Evolutionary conservation across 2,329 filamentous ascomycete genomes (phyloP), one percentile per base, ranked within the genome.

Genomic region (Didymella exigua): DNA sequence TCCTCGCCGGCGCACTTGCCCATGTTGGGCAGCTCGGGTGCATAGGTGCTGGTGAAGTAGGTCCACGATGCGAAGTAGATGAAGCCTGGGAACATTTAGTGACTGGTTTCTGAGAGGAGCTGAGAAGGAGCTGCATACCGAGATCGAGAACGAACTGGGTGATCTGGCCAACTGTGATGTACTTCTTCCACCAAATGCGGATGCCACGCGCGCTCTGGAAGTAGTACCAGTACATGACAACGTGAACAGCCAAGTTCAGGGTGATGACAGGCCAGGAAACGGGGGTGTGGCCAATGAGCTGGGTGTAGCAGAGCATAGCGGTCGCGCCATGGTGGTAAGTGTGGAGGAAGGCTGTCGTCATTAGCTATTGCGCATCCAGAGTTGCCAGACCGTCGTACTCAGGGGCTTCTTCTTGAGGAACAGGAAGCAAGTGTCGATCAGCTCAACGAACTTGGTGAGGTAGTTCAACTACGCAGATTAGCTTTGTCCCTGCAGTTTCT

Each of bases 201-300:
- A 98, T 86, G 67, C 95, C 95, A 68, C 93, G 92, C 50, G 93
- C 93, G 73, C 91, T 93, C 84, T 98, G 93, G 88, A 98, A 98
- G 86, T 98, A 98, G 87, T 98, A 98, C 93, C 93, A 97, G 88
- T 98, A 98, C 93, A 98, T 98, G 75, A 97, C 90, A 55, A 98
- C 93, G 80, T 98, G 93, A 50, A 98, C 93, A 61, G 86, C 86
- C 73, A 98, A 81, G 84, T 98, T 98, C 69, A 98, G 86, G 49
- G 86, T 89, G 75, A 98, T 98, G 60, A 89, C 88, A 51, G 96
- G 91, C 93, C 93, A 98, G 58, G 93, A 96, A 53, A 98, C 93
- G 37, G 93, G 85, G 40, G 93, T 98, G 72, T 90, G 86, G 66
- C 93, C 93, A 71, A 96, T 89, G 64, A 98, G 86, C 82, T 98